Base-by-base conservation (phyloP, 83 land plant species). In the Picea abies region DNA sequence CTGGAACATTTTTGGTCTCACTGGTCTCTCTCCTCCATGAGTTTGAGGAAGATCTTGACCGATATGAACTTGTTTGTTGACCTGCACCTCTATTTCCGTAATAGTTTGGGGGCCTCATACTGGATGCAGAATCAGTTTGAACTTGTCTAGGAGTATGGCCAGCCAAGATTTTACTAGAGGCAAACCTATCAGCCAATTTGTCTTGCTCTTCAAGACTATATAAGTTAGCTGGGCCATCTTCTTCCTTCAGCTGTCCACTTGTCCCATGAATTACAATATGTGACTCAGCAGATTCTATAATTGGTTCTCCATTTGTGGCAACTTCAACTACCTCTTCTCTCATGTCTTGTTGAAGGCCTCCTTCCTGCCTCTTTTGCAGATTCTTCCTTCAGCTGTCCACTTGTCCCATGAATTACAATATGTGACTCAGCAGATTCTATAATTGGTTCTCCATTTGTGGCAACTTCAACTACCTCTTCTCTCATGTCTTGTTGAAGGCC, bases 21-120 rank as follows among this genome's bases (percentile, higher is more conserved):
- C 56, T 52, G 20, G 61, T 26, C 60, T 76, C 79, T 60, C 61
- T 76, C 35, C 79, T 76, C 79, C 79, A 76, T 52, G 61, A 76
- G 35, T 49, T 76, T 22, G 79, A 58, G 12, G 79, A 52, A 56
- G 79, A 76, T 52, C 79, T 76, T 76, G 79, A 52, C 19, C 19
- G 16, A 52, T 76, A 76, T 76, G 79, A 76, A 76, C 26, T 52
- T 76, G 35, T 5, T 25, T 76, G 79, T 73, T 47, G 77, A 73
- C 58, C 77, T 47, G 23, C 32, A 9, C 26, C 61, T 76, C 79
- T 58, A 14, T 35, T 60, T 2, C 22, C 23, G 9, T 76, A 60
- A 52, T 52, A 76, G 14, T 52, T 76, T 52, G 61, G 79, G 3
- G 79, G 35, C 79, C 79, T 76, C 29, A 56, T 76, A 60, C 26